Evolutionary conservation across 768 basidiomycete genomes (phyloP).

Genomic region (Phanerodontia chrysosporium): DNA sequence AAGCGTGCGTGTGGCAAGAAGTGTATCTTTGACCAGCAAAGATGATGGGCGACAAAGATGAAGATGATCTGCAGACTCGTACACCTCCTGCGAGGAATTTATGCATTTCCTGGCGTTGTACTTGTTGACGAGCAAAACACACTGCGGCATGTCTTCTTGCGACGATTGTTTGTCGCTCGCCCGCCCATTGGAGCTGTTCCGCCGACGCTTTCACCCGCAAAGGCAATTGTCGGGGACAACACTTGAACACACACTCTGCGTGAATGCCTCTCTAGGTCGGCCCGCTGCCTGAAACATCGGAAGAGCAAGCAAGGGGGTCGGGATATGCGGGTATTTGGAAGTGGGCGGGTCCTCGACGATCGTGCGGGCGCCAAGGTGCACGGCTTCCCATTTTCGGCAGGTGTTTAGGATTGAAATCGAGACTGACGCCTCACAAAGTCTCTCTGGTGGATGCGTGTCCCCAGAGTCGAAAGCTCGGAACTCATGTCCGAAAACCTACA

Average conservation of each 20-base stretch:
- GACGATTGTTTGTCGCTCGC: background rate
- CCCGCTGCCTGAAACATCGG: background rate
- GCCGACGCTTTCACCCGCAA: background rate
- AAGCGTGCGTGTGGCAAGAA: background rate
- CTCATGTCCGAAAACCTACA: background rate
- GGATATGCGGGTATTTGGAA: background rate
- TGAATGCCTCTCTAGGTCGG: background rate
- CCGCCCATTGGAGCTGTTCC: background rate
- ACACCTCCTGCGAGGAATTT: background rate
- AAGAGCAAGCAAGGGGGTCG: background rate
- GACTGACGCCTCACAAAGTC: background rate
- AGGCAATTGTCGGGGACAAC: background rate
- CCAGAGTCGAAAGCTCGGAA: background rate
- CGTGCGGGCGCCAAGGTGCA: background rate
- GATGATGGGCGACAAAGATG: background rate
- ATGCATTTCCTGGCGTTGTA: background rate
- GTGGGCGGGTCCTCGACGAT: background rate
- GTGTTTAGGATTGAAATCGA: background rate
- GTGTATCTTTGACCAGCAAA: conserved; percentile 1
- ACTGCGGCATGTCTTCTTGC: background rate
- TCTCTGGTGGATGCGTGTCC: no score
- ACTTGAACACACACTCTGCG: background rate
- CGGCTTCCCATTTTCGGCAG: background rate
- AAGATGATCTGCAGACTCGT: background rate
- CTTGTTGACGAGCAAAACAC: background rate